phyloP scores from a whole-genome alignment of 2,329 filamentous ascomycete species.

The Leptographium lundbergii region DNA sequence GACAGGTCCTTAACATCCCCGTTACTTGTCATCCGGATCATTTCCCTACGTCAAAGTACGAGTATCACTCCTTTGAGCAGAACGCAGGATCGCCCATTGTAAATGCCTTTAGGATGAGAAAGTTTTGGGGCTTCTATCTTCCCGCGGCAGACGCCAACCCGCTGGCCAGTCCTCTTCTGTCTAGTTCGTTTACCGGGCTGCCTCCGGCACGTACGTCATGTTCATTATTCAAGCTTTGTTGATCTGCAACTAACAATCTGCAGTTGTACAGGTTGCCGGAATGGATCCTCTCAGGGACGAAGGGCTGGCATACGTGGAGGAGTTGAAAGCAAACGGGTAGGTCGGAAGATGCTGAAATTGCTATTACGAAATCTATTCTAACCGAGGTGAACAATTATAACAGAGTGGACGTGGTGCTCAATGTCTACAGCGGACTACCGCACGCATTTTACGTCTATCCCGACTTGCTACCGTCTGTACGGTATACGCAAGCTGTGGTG shows the following conservation, averaged over 20 bases:
- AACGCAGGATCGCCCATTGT: slow-evolving; percentile 10
- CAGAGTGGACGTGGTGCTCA: neutral
- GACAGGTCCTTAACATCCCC: slow-evolving; percentile 12
- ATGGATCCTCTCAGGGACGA: neutral
- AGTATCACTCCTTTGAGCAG: slow-evolving; percentile 9
- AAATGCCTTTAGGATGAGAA: slow-evolving; percentile 9
- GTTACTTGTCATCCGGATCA: slow-evolving; percentile 12
- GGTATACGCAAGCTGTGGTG: neutral
- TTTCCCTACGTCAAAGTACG: slow-evolving; percentile 6
- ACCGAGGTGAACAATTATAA: neutral
- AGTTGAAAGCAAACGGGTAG: neutral
- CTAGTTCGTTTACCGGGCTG: slow-evolving; percentile 4
- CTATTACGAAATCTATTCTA: neutral
- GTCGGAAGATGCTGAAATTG: neutral
- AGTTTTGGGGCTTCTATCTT: slow-evolving; percentile 13
- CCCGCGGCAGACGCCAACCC: slow-evolving; percentile 3
- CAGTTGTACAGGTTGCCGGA: slow-evolving; percentile 1
- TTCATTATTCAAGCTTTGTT: too few species aligned
- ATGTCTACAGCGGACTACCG: neutral
- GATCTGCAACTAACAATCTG: neutral
- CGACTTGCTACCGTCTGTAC: neutral
- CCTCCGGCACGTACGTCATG: slow-evolving; percentile 10
- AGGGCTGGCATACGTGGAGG: slow-evolving; percentile 1
- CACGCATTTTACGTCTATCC: neutral
- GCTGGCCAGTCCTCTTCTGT: slow-evolving; percentile 10